Evolutionary conservation across 352 stramenopile species (phyloP).

Genomic region (Globisporangium canariense): DNA sequence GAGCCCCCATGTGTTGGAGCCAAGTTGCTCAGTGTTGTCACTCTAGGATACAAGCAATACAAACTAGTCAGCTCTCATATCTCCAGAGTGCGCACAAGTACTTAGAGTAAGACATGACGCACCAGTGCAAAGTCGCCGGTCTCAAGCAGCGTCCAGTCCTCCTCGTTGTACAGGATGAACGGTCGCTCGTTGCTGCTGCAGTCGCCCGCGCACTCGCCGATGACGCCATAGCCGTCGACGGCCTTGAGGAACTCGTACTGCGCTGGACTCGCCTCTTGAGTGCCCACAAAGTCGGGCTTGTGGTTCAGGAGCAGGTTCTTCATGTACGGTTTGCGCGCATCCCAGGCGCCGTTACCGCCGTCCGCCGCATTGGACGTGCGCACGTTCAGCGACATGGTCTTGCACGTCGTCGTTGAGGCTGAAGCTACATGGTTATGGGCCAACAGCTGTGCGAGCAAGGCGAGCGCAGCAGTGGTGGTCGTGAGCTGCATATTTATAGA

Average conservation of each 20-base stretch:
- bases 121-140: constrained; percentile 67
- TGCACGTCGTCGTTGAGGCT: constrained; percentile 7
- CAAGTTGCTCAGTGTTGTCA: constrained; percentile 4
- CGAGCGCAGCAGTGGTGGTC: constrained; percentile 1
- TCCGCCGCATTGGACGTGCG: constrained; percentile 51
- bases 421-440: neutral
- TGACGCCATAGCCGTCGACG: constrained; percentile 45
- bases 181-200: constrained; percentile 54
- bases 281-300: constrained; percentile 69
- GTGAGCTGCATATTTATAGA: constrained; percentile 1
- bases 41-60: neutral
- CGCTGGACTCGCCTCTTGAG: constrained; percentile 65
- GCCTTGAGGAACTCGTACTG: constrained; percentile 61
- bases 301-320: constrained; percentile 46
- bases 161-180: constrained; percentile 53
- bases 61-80: neutral
- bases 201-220: constrained; percentile 51
- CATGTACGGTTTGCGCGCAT: constrained; percentile 42
- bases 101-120: neutral
- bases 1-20: constrained; percentile 19
- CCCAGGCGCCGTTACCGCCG: constrained; percentile 35
- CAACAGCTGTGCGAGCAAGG: neutral
- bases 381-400: constrained; percentile 70
- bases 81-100: neutral
- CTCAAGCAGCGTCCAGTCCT: constrained; percentile 47